Evolutionary conservation across 441 rosid genomes (phyloP).

Genomic region (Adansonia grandidieri): DNA sequence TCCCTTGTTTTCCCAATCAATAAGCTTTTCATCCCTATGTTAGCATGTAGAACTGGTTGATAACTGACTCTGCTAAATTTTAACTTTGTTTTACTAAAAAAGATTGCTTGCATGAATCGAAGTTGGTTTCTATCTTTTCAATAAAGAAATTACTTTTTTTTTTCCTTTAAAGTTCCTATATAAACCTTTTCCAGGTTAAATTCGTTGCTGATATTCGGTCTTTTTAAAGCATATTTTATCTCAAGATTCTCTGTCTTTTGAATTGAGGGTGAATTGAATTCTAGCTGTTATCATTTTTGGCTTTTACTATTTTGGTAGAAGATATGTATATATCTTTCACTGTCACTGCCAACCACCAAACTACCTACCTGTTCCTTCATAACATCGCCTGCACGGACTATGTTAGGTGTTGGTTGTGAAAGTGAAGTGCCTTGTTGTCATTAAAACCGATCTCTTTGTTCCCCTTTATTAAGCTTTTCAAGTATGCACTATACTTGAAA

Average conservation of each 20-base stretch:
- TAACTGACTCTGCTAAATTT: neutral
- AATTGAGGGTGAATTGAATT: neutral
- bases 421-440: neutral
- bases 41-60: neutral
- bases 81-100: neutral
- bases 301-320: neutral
- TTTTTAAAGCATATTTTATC: neutral
- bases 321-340: neutral
- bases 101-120: conserved; percentile 9
- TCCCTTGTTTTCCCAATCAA: neutral
- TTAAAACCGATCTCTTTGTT: neutral
- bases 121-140: neutral
- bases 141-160: neutral
- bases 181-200: neutral
- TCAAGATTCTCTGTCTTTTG: neutral
- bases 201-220: neutral
- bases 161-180: neutral
- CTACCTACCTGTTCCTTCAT: neutral
- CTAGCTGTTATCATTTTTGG: neutral
- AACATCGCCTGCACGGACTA: neutral
- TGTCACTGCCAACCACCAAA: neutral
- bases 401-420: neutral
- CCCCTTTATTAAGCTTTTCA: neutral
- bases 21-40: neutral
- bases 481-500: neutral